phyloP scores from a whole-genome alignment of 2,329 filamentous ascomycete genomes.

The Acephala macrosclerotiorum region DNA sequence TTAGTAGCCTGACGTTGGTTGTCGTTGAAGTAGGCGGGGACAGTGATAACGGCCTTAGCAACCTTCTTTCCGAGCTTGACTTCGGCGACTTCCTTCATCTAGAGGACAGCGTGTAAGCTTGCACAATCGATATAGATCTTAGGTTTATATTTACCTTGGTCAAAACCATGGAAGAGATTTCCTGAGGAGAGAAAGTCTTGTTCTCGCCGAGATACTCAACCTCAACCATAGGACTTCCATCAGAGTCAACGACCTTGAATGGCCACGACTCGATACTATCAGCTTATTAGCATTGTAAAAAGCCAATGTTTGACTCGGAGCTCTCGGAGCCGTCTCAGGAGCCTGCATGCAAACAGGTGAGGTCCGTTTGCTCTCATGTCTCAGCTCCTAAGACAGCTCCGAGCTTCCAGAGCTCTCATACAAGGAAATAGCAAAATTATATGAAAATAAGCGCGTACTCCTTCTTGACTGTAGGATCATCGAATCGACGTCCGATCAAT shows the following conservation, averaged over 20 bases:
- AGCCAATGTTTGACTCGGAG: too few relatives aligned
- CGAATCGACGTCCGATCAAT: slow-evolving; percentile 94
- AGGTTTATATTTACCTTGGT: slow-evolving; percentile 77
- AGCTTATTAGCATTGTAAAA: too few relatives aligned
- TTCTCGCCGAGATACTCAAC: slow-evolving; percentile 95
- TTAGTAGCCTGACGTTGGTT: slow-evolving; percentile 99
- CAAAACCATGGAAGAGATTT: slow-evolving; percentile 99
- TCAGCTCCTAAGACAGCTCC: not conserved
- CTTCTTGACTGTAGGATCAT: slow-evolving; percentile 98
- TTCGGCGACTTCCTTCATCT: slow-evolving; percentile 99
- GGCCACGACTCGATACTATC: slow-evolving; percentile 97
- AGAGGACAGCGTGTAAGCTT: slow-evolving; percentile 31
- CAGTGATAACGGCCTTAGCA: slow-evolving; percentile 98
- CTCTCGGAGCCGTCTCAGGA: not conserved
- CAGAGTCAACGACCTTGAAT: slow-evolving; percentile 95
- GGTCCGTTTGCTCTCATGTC: too few relatives aligned
- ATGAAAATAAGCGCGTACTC: too few relatives aligned
- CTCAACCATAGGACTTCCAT: slow-evolving; percentile 88
- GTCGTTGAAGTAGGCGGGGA: slow-evolving; percentile 99
- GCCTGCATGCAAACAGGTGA: too few relatives aligned
- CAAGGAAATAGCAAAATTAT: too few relatives aligned
- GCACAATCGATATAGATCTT: not conserved
- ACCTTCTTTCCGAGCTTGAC: slow-evolving; percentile 98
- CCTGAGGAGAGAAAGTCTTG: slow-evolving; percentile 97
- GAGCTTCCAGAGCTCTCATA: too few relatives aligned